Percentiles rank a stretch among this genome's conserved stretches.
Evolutionary conservation across 352 stramenopile species (phyloP).

Genomic region (Globisporangium canariense): DNA sequence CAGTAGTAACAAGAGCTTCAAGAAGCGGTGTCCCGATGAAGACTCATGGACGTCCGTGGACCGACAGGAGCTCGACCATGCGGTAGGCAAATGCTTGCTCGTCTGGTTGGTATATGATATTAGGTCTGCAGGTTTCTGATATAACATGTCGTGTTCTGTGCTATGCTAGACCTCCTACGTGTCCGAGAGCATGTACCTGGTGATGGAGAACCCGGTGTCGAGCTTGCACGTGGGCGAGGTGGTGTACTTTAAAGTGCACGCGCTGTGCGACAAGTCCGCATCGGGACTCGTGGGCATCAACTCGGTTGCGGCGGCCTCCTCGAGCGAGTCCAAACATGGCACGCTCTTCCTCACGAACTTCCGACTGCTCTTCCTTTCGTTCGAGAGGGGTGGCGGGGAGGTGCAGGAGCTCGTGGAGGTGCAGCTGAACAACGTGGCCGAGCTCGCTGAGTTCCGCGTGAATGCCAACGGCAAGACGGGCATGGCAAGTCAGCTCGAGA

Average conservation of each 20-base stretch:
- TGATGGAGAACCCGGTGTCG: slow-evolving; percentile 62
- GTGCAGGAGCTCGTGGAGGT: slow-evolving; percentile 57
- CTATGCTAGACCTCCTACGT: slow-evolving; percentile 56
- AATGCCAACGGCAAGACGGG: slow-evolving; percentile 30
- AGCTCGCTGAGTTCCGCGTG: slow-evolving; percentile 58
- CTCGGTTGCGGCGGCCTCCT: slow-evolving; percentile 3
- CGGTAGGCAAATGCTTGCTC: slow-evolving; percentile 28
- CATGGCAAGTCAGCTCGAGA: slow-evolving; percentile 65
- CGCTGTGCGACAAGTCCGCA: slow-evolving; percentile 59
- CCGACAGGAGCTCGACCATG: slow-evolving; percentile 71
- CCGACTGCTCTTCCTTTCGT: slow-evolving; percentile 67
- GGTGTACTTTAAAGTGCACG: slow-evolving; percentile 73
- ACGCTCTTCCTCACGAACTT: slow-evolving; percentile 78
- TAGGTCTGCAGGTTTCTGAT: slow-evolving; percentile 8
- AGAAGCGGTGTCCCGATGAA: slow-evolving; percentile 51
- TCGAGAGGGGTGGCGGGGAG: slow-evolving; percentile 29
- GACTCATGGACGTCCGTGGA: slow-evolving; percentile 86
- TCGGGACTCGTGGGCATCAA: slow-evolving; percentile 32
- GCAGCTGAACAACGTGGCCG: slow-evolving; percentile 70
- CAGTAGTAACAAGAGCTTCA: slow-evolving; percentile 6
- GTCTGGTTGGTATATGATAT: background rate
- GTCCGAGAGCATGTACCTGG: slow-evolving; percentile 79
- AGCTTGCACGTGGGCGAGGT: slow-evolving; percentile 56
- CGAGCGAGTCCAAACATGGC: slow-evolving; percentile 36
- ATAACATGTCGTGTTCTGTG: slow-evolving; percentile 8